These are phyloP conservation scores for Alternaria panax DNA, from an alignment of 2,329 filamentous ascomycete genomes.

Conservation along the genomic window DNA sequence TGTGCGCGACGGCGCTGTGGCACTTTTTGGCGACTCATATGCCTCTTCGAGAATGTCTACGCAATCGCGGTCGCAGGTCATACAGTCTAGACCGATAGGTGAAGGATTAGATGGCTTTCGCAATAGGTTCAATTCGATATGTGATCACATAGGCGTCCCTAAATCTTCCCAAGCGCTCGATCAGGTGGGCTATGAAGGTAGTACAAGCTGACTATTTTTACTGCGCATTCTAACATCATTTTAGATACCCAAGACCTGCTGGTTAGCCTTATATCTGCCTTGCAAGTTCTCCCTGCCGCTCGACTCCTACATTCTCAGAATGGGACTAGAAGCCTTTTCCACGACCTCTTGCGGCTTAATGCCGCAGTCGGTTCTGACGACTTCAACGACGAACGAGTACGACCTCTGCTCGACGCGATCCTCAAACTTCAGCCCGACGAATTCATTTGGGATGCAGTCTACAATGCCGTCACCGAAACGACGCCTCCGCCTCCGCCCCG, in stretches of 20 bases:
- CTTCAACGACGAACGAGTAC: too few relatives aligned
- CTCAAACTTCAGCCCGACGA: too few relatives aligned
- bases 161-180: background rate
- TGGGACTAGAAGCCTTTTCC: background rate
- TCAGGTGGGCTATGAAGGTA: background rate
- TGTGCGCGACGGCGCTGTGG: background rate
- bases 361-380: too few relatives aligned
- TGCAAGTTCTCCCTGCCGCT: background rate
- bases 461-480: background rate
- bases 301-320: background rate
- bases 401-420: too few relatives aligned
- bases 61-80: slow-evolving; percentile 8
- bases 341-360: background rate
- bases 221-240: background rate
- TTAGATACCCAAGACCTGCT: background rate
- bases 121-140: slow-evolving; percentile 7
- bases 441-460: too few relatives aligned
- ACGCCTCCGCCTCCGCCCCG: background rate
- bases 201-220: background rate
- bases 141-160: background rate
- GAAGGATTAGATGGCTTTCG: slow-evolving; percentile 18
- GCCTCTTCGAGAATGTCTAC: slow-evolving; percentile 9
- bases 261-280: background rate
- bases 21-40: background rate
- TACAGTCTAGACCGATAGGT: slow-evolving; percentile 18